These are phyloP conservation scores for Fusarium veterinarium DNA, from an alignment of 2,329 filamentous ascomycete species.

Conservation along the genomic window DNA sequence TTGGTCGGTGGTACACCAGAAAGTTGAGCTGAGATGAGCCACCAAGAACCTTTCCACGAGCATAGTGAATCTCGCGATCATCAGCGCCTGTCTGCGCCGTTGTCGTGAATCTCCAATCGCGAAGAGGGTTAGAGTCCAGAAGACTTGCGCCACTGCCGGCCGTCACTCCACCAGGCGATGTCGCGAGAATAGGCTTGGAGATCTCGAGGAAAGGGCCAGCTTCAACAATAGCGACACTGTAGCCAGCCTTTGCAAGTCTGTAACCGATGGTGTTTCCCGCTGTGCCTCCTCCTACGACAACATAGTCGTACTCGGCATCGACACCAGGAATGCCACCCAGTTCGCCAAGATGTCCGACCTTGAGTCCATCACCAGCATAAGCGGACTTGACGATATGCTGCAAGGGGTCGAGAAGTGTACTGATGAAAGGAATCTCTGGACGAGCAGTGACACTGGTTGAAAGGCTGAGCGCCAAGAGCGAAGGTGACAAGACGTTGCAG, in stretches of 20 bases:
- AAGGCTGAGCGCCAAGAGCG: conserved; percentile 25
- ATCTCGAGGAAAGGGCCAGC: conserved; percentile 51
- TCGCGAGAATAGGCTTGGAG: conserved; percentile 43
- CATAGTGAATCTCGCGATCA: conserved; percentile 50
- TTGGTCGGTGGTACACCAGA: conserved; percentile 50
- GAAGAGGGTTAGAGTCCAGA: conserved; percentile 33
- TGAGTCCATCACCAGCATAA: conserved; percentile 34
- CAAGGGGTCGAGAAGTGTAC: conserved; percentile 29
- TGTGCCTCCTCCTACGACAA: conserved; percentile 54
- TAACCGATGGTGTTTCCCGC: conserved; percentile 51
- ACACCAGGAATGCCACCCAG: conserved; percentile 24
- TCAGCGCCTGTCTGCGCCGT: conserved; percentile 37
- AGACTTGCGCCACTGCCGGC: conserved; percentile 34
- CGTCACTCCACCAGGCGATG: conserved; percentile 41
- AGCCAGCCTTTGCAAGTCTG: conserved; percentile 48
- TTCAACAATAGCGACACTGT: conserved; percentile 53
- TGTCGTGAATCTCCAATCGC: conserved; percentile 48
- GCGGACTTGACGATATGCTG: conserved; percentile 29
- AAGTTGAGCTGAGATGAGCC: conserved; percentile 54
- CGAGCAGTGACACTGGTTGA: conserved; percentile 11
- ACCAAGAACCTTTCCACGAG: conserved; percentile 53
- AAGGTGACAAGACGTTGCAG: conserved; percentile 4
- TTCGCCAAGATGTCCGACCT: conserved; percentile 28
- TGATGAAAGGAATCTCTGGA: conserved; percentile 31
- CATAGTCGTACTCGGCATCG: conserved; percentile 39